Evolutionary conservation across 2,329 filamentous ascomycete species (phyloP).

Genomic region (Dactylellina drechsleri): DNA sequence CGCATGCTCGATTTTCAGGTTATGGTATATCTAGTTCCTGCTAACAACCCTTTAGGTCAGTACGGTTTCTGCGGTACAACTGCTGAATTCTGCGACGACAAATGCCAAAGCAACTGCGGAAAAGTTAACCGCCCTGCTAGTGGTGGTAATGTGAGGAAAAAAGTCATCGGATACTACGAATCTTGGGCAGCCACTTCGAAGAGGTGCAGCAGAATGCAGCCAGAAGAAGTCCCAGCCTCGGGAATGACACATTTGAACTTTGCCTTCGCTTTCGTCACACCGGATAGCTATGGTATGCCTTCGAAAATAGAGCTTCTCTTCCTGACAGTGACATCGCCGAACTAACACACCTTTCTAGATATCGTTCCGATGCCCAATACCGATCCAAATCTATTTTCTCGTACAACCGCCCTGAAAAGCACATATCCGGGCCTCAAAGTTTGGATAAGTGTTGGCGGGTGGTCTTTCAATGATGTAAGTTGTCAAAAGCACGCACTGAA

Average conservation of each 20-base stretch:
- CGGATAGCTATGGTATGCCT: conserved; percentile 35
- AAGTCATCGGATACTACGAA: conserved; percentile 58
- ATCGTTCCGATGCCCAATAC: conserved; percentile 26
- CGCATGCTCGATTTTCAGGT: neutral
- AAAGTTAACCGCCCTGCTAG: neutral
- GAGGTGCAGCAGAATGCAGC: conserved; percentile 47
- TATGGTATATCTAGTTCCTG: conserved; percentile 17
- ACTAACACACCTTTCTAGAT: conserved; percentile 21
- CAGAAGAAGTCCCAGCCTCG: conserved; percentile 49
- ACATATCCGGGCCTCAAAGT: conserved; percentile 39
- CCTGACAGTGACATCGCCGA: conserved; percentile 3
- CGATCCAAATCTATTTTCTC: conserved; percentile 34
- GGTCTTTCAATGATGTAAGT: conserved; percentile 37
- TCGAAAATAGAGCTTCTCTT: neutral
- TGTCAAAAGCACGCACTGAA: conserved; percentile 4
- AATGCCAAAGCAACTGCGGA: conserved; percentile 36
- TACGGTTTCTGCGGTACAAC: conserved; percentile 56
- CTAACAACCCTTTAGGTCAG: conserved; percentile 16
- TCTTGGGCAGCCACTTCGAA: conserved; percentile 49
- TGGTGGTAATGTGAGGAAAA: conserved; percentile 38
- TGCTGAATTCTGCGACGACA: conserved; percentile 51
- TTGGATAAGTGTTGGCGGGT: conserved; percentile 44
- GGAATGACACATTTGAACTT: conserved; percentile 54
- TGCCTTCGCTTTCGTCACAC: conserved; percentile 50
- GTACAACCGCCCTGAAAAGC: conserved; percentile 45